phyloP scores from a whole-genome alignment of 1,284 basidiomycete species.

The Leccinum insolens region DNA sequence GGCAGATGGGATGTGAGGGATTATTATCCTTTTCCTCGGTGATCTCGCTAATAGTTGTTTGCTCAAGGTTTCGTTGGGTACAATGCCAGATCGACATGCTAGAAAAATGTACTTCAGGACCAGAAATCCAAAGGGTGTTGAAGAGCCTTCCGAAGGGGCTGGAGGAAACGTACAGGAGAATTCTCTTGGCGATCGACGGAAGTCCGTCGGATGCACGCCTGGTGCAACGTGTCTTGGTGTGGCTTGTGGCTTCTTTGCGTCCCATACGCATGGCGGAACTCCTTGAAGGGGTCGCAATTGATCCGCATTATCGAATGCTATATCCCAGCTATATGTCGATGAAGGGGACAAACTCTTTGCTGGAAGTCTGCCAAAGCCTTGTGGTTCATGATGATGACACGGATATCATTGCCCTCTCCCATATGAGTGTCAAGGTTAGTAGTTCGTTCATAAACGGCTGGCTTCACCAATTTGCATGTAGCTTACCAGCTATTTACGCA shows the following conservation, averaged over 20 bases:
- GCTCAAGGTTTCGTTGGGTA: slow-evolving; percentile 18
- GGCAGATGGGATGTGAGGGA: slow-evolving; percentile 9
- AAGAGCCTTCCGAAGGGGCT: slow-evolving; percentile 11
- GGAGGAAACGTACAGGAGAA: slow-evolving; percentile 18
- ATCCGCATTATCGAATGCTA: background rate
- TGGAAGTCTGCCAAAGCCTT: slow-evolving; percentile 7
- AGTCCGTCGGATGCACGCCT: background rate
- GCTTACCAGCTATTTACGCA: background rate
- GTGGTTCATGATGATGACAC: slow-evolving; percentile 6
- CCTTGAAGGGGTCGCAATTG: slow-evolving; percentile 6
- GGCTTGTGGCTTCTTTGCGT: slow-evolving; percentile 6
- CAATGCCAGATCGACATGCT: slow-evolving; percentile 15
- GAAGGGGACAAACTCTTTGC: background rate
- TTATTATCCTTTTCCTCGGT: fast-evolving
- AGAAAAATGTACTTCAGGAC: background rate
- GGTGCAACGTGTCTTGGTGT: slow-evolving; percentile 10
- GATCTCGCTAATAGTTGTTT: background rate
- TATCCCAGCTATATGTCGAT: background rate
- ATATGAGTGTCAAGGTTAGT: slow-evolving; percentile 13
- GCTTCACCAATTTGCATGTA: too few species aligned
- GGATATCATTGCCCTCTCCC: slow-evolving; percentile 5
- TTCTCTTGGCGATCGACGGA: slow-evolving; percentile 10
- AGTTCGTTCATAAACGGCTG: too few species aligned
- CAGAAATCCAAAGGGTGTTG: slow-evolving; percentile 5
- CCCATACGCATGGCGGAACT: background rate